Evolutionary conservation across 1,284 basidiomycete genomes (phyloP).

Genomic region (Ganoderma meredithae): DNA sequence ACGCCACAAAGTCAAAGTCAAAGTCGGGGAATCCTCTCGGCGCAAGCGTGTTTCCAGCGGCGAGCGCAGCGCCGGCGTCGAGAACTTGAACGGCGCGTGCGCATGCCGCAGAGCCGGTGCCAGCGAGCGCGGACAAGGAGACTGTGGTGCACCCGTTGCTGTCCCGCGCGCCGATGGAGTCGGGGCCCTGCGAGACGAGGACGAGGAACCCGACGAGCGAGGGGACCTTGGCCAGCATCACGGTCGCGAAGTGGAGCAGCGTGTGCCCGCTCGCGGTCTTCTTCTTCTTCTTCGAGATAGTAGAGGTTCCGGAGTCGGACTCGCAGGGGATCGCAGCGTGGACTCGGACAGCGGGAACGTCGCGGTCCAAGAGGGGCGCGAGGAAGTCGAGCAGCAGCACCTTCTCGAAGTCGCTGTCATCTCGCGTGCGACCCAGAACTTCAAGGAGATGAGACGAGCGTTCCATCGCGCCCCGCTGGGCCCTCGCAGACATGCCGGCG

Average conservation of each 20-base stretch:
- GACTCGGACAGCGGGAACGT: constrained; percentile 58
- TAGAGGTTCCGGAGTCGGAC: constrained; percentile 1
- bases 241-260: constrained; percentile 87
- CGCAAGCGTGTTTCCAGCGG: constrained; percentile 79
- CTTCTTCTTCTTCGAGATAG: constrained; percentile 72
- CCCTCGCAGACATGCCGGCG: constrained; percentile 42
- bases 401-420: too few species aligned
- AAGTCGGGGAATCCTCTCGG: constrained; percentile 64
- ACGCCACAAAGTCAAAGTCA: constrained; percentile 53
- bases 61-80: constrained; percentile 79
- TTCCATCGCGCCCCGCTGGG: constrained; percentile 57
- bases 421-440: too few species aligned
- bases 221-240: constrained; percentile 82
- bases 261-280: constrained; percentile 78
- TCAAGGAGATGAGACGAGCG: too few species aligned
- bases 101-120: constrained; percentile 71
- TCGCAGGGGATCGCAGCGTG: constrained; percentile 44
- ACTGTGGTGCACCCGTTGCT: constrained; percentile 91
- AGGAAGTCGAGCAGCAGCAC: constrained; percentile 88
- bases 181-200: constrained; percentile 61
- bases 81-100: constrained; percentile 75
- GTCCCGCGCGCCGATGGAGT: constrained; percentile 88
- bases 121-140: constrained; percentile 86
- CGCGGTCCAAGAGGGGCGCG: constrained; percentile 72
- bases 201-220: constrained; percentile 80